phyloP scores from a whole-genome alignment of 306 rosid genomes.

The Lithocarpus polystachyus region DNA sequence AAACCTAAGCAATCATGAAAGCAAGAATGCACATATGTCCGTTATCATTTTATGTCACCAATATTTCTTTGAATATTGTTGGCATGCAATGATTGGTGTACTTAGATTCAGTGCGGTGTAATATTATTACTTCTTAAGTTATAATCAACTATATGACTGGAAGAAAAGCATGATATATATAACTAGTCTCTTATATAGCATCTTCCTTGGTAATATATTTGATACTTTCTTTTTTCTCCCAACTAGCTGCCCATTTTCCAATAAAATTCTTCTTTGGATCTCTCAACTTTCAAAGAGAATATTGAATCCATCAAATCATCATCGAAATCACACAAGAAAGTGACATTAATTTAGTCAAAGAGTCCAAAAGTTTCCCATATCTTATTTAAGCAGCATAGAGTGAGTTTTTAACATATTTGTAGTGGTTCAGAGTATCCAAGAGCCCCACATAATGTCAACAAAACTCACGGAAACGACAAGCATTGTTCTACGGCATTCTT shows the following conservation, averaged over 20 bases:
- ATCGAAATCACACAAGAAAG: not conserved
- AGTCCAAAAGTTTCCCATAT: not conserved
- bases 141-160: too few species aligned
- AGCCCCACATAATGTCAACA: not conserved
- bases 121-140: not conserved
- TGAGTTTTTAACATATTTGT: not conserved
- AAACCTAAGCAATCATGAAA: too few species aligned
- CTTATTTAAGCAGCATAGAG: not conserved
- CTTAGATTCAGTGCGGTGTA: not conserved
- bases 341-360: not conserved
- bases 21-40: too few species aligned
- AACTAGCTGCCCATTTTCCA: not conserved
- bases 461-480: not conserved
- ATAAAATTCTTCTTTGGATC: not conserved
- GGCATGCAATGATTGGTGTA: not conserved
- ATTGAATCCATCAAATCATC: not conserved
- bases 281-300: not conserved
- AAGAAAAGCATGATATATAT: too few species aligned
- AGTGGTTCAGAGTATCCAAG: not conserved
- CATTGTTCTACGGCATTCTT: not conserved
- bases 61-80: not conserved
- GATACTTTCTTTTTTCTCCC: too few species aligned
- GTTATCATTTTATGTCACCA: too few species aligned
- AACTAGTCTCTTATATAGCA: too few species aligned
- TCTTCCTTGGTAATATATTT: not conserved